Percentiles rank a stretch among this genome's conserved stretches.
These are phyloP conservation scores for Fusarium denticulatum DNA, from an alignment of 2,329 filamentous ascomycete species.

Conservation along the genomic window DNA sequence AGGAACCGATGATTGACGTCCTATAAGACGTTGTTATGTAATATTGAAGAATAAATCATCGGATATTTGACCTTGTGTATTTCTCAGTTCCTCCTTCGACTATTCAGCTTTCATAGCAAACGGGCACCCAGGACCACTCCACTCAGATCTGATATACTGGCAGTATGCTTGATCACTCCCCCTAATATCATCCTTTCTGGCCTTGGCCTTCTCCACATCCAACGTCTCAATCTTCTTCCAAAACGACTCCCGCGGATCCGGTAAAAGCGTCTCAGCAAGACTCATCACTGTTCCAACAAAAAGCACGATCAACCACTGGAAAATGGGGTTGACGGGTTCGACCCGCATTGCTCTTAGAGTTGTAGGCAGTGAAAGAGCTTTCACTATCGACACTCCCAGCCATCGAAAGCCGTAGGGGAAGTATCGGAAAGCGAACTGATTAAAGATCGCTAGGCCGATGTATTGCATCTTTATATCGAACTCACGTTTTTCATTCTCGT, in stretches of 20 bases:
- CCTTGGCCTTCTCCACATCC: neutral
- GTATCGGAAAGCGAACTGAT: constrained; percentile 1
- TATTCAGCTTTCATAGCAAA: neutral
- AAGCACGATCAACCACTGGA: neutral
- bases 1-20: neutral
- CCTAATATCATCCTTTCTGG: neutral
- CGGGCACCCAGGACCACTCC: neutral
- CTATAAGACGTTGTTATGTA: fast-evolving
- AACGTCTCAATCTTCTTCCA: neutral
- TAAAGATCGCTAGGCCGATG: neutral
- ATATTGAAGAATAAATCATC: fast-evolving
- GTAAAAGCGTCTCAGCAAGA: neutral
- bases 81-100: too few species aligned
- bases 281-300: neutral
- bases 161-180: neutral
- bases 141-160: neutral
- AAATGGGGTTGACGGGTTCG: neutral
- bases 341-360: neutral
- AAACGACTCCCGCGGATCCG: neutral
- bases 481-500: neutral
- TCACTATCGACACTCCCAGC: neutral
- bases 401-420: neutral
- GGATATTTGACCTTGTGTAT: fast-evolving
- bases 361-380: neutral
- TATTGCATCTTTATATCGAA: neutral